Evolutionary conservation across 2,329 filamentous ascomycete genomes (phyloP).

Genomic region (Hymenoscyphus fructigenus): DNA sequence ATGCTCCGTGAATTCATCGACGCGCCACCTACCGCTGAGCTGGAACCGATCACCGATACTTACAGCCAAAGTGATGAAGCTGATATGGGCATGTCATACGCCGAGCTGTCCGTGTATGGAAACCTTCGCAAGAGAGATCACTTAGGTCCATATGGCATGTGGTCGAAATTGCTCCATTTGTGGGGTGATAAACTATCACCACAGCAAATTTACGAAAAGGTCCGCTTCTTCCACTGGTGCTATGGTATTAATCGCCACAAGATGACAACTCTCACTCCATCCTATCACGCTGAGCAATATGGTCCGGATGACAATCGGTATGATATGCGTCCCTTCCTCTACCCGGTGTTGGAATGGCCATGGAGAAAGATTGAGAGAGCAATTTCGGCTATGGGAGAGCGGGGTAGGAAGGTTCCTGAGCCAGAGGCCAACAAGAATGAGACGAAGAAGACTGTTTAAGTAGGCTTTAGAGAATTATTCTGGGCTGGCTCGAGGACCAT

Average conservation of each 20-base stretch:
- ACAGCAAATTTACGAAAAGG: conserved; percentile 47
- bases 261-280: conserved; percentile 28
- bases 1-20: conserved; percentile 65
- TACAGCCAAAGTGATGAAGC: conserved; percentile 52
- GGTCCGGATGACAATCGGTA: conserved; percentile 56
- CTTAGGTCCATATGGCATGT: conserved; percentile 49
- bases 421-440: background rate
- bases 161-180: conserved; percentile 46
- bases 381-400: conserved; percentile 12
- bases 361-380: conserved; percentile 13
- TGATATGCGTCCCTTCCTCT: conserved; percentile 55
- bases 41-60: conserved; percentile 62
- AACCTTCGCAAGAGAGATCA: conserved; percentile 48
- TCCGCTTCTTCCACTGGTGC: conserved; percentile 42
- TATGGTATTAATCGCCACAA: conserved; percentile 64
- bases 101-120: conserved; percentile 46
- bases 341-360: conserved; percentile 37
- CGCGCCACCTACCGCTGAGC: conserved; percentile 61
- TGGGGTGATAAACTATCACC: conserved; percentile 44
- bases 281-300: conserved; percentile 39
- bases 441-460: background rate
- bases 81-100: conserved; percentile 52
- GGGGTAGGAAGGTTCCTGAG: conserved; percentile 6
- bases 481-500: background rate
- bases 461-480: background rate